These are phyloP conservation scores for Alternaria infectoria DNA, from an alignment of 2,329 filamentous ascomycete species.

Conservation along the genomic window DNA sequence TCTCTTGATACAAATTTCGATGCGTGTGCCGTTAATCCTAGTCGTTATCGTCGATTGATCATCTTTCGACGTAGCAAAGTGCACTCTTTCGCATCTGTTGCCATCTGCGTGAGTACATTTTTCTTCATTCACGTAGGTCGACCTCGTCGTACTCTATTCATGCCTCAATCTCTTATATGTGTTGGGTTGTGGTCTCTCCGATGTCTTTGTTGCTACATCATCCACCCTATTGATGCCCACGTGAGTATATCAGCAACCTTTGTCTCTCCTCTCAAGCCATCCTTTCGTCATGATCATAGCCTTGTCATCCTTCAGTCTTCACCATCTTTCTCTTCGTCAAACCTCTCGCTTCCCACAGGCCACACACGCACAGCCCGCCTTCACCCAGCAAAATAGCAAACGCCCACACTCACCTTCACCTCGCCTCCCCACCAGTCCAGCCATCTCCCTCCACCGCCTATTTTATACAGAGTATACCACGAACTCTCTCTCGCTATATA, in stretches of 20 bases:
- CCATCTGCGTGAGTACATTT: background rate
- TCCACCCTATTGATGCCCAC: background rate
- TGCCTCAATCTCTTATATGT: background rate
- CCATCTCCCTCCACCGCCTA: too few species aligned
- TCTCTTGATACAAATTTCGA: background rate
- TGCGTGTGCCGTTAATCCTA: background rate
- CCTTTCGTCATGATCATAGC: background rate
- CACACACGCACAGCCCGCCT: background rate
- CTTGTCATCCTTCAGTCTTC: background rate
- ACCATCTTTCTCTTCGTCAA: background rate
- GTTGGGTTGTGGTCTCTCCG: background rate
- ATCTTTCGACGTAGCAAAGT: background rate
- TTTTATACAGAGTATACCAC: background rate
- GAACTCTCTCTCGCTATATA: background rate
- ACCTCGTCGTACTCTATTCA: background rate
- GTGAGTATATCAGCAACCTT: background rate
- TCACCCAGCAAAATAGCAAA: background rate
- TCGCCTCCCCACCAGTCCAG: background rate
- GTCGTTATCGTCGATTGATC: background rate
- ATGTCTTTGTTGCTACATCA: background rate
- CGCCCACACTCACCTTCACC: background rate
- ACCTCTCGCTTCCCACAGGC: background rate
- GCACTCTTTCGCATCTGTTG: background rate
- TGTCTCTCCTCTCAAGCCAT: background rate
- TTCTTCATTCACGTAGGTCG: background rate